Percentiles rank a stretch among this genome's conserved stretches.
These are phyloP conservation scores for Saccharomyces hybrid DNA, from an alignment of 1,139 yeast species.

Conservation along the genomic window DNA sequence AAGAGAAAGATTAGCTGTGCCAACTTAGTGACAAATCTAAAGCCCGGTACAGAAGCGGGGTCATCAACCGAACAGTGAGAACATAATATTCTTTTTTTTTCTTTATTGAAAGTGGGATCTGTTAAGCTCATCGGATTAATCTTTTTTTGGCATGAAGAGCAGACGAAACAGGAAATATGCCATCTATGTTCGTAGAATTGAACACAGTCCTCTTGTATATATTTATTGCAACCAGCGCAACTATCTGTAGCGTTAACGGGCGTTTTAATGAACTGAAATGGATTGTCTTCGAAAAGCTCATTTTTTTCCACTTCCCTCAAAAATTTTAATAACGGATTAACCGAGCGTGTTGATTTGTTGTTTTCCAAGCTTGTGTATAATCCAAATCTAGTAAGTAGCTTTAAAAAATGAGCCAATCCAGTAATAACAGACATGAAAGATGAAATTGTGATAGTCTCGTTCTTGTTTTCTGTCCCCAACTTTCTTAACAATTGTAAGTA, in stretches of 20 bases:
- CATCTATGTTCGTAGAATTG: slow-evolving; percentile 59
- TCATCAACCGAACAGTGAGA: slow-evolving; percentile 48
- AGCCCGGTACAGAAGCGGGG: slow-evolving; percentile 47
- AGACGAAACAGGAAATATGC: slow-evolving; percentile 70
- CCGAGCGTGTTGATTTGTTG: slow-evolving; percentile 51
- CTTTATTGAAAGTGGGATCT: slow-evolving; percentile 40
- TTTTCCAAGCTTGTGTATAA: slow-evolving; percentile 64
- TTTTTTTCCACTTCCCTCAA: slow-evolving; percentile 46
- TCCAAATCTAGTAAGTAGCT: slow-evolving; percentile 75
- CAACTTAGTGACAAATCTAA: slow-evolving; percentile 57
- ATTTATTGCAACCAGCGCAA: slow-evolving; percentile 61
- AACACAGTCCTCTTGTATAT: slow-evolving; percentile 77
- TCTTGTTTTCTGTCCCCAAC: slow-evolving; percentile 34
- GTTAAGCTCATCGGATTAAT: slow-evolving; percentile 36
- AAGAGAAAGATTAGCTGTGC: slow-evolving; percentile 68
- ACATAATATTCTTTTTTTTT: slow-evolving; percentile 43
- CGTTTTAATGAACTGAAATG: slow-evolving; percentile 43
- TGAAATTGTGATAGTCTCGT: slow-evolving; percentile 34
- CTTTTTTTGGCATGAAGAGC: slow-evolving; percentile 45
- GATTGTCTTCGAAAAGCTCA: slow-evolving; percentile 37
- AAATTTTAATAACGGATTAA: slow-evolving; percentile 57
- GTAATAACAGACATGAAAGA: slow-evolving; percentile 82
- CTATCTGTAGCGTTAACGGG: slow-evolving; percentile 68
- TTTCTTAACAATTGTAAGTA: slow-evolving; percentile 66
- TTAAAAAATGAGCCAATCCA: slow-evolving; percentile 87